Evolutionary conservation across 495 filamentous ascomycete genomes (phyloP), one percentile per base, ranked within the genome.

Genomic region (Penicillium pancosmium): DNA sequence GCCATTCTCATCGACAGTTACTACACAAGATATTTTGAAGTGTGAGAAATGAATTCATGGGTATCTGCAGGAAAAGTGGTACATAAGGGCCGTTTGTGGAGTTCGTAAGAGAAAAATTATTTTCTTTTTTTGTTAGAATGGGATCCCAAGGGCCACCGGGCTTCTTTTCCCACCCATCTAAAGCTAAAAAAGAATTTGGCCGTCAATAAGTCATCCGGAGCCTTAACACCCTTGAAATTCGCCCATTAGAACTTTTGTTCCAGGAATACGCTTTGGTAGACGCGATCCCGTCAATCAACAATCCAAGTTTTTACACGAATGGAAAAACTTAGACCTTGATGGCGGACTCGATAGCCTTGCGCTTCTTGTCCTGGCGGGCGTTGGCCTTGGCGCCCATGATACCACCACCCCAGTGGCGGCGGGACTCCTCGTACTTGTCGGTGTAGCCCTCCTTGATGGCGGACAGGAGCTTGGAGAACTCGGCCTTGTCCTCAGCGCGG

Each of bases 351-450:
- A 94, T 69, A 68, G 92, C 91, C 87, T 97, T 97, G 82, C 91
- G 86, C 85, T 92, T 92, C 91, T 97, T 98, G 82, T 92, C 90
- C 70, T 87, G 88, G 72, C 88, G 85, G 73, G 90, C 92, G 71
- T 91, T 86, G 71, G 95, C 93, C 90, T 99, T 99, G 76, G 86
- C 83, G 67, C 95, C 95, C 93, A 98, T 97, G 82, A 98, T 97
- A 80, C 95, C 95, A 86, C 95, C 95, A 83, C 95, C 95, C 94
- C 95, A 99, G 82, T 92, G 89, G 76, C 91, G 87, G 80, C 89
- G 91, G 71, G 82, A 74, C 75, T 96, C 91, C 82, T 97, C 92
- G 77, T 91, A 89, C 86, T 96, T 96, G 77, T 94, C 93, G 62
- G 87, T 79, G 84, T 97, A 99, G 61, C 93, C 94, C 75, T 97